Evolutionary conservation across 2,329 filamentous ascomycete species (phyloP).

Genomic region (Pseudocercospora cruenta): DNA sequence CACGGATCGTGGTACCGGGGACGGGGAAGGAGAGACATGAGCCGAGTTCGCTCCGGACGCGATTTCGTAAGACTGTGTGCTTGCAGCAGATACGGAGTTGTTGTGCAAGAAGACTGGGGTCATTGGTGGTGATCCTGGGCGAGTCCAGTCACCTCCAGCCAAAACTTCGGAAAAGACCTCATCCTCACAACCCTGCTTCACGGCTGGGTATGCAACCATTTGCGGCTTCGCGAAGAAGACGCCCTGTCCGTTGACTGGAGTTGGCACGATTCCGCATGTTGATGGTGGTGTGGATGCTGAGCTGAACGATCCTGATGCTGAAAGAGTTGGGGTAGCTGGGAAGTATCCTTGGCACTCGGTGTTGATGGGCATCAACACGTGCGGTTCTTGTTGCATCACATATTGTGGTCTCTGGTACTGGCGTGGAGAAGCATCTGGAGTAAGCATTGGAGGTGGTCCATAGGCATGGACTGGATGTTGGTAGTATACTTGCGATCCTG

Average conservation of each 20-base stretch:
- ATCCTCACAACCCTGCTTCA: conserved; percentile 72
- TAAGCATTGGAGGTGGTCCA: conserved; percentile 66
- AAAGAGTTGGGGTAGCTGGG: conserved; percentile 85
- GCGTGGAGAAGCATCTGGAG: conserved; percentile 75
- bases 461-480: conserved; percentile 54
- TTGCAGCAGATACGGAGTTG: conserved; percentile 61
- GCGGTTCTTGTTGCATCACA: conserved; percentile 58
- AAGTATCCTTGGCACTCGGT: conserved; percentile 74
- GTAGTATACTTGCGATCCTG: conserved; percentile 39
- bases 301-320: conserved; percentile 81
- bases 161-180: conserved; percentile 74
- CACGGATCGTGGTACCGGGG: conserved; percentile 72
- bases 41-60: conserved; percentile 71
- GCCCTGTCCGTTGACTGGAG: conserved; percentile 75
- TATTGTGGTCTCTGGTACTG: conserved; percentile 77
- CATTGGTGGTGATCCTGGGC: conserved; percentile 79
- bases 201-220: conserved; percentile 58
- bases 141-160: conserved; percentile 74
- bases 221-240: conserved; percentile 35
- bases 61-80: conserved; percentile 66
- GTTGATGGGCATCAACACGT: conserved; percentile 59
- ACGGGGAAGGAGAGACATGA: conserved; percentile 75
- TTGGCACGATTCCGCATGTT: conserved; percentile 74
- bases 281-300: conserved; percentile 81
- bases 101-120: conserved; percentile 78